These are phyloP conservation scores for Fistulinella staudtii DNA, from an alignment of 1,284 basidiomycete genomes.

Conservation along the genomic window DNA sequence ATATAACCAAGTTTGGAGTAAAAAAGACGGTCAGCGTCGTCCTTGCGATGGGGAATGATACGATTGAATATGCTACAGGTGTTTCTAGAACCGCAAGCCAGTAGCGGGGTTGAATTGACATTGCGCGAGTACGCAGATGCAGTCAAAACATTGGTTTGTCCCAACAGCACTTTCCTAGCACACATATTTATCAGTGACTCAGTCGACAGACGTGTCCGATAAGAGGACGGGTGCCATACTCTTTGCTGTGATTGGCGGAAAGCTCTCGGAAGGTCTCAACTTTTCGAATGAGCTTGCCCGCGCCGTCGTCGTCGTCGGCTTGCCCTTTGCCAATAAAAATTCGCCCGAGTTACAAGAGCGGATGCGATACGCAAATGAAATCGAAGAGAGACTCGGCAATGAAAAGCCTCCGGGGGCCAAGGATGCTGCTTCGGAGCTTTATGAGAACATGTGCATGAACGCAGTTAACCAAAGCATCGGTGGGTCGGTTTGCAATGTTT, in stretches of 20 bases:
- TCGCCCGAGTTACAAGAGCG: conserved; percentile 89
- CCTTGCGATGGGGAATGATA: neutral
- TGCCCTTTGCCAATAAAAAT: conserved; percentile 92
- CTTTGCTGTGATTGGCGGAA: conserved; percentile 94
- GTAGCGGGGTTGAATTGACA: conserved; percentile 71
- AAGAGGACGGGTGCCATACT: conserved; percentile 66
- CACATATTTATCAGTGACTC: neutral
- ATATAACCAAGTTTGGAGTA: conserved; percentile 56
- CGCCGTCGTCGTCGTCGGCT: conserved; percentile 84
- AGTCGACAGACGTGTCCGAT: conserved; percentile 22
- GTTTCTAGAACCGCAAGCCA: conserved; percentile 85
- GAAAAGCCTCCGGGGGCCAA: conserved; percentile 43
- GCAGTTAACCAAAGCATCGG: conserved; percentile 97
- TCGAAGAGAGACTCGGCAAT: conserved; percentile 41
- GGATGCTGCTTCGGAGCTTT: conserved; percentile 80
- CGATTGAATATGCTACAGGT: conserved; percentile 44
- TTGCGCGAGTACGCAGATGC: conserved; percentile 75
- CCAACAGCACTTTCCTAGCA: neutral
- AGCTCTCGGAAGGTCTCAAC: conserved; percentile 96
- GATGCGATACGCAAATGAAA: conserved; percentile 77
- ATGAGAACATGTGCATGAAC: conserved; percentile 95
- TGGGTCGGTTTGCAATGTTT: conserved; percentile 30
- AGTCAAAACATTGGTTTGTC: conserved; percentile 40
- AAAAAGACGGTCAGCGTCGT: conserved; percentile 63
- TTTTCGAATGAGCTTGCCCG: conserved; percentile 89